Evolutionary conservation across 2,329 filamentous ascomycete species (phyloP), one percentile per base, ranked within the genome.

Genomic region (Fonsecaea nubica): DNA sequence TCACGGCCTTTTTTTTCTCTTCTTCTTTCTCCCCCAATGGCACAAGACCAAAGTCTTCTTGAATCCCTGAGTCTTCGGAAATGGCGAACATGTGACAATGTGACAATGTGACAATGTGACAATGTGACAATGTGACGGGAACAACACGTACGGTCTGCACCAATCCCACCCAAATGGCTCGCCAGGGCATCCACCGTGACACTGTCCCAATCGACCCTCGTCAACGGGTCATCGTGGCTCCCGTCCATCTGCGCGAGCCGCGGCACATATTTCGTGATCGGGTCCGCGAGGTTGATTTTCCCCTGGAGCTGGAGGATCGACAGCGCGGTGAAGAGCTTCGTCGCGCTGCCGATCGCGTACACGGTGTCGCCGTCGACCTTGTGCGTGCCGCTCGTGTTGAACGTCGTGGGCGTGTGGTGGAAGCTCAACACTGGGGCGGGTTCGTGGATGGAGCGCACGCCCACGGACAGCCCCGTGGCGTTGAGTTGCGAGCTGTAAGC

Each of bases 311-410:
- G 59, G 12, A 62, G 59, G 7, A 77, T 75, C 2, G 78, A 72
- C 30, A 80, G 76, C 33, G 79, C 78, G 0, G 80, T 80, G 61
- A 81, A 74, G 5, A 80, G 69, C 62, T 82, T 82, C 3, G 76
- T 75, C 32, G 79, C 70, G 64, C 80, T 82, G 0, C 78, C 80
- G 21, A 82, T 70, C 10, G 77, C 76, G 68, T 80, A 82, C n/a
- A 82, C 78, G 35, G 76, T 78, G 62, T 82, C 72, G 10, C 74
- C 77, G 64, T 81, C 75, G 5, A 81, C 76, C n/a, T 74, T 76
- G 6, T 75, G 73, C 1, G 76, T 76, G 7, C 80, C 80, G 1
- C 71, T 61, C 0, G 72, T 55, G 66, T 62, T 62, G 32, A 55
- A 62, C 3, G 7, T 9, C 1, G 25, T 3, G 7, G 59, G 59